Evolutionary conservation across 306 rosid genomes (phyloP).

Genomic region (Quercus suber): DNA sequence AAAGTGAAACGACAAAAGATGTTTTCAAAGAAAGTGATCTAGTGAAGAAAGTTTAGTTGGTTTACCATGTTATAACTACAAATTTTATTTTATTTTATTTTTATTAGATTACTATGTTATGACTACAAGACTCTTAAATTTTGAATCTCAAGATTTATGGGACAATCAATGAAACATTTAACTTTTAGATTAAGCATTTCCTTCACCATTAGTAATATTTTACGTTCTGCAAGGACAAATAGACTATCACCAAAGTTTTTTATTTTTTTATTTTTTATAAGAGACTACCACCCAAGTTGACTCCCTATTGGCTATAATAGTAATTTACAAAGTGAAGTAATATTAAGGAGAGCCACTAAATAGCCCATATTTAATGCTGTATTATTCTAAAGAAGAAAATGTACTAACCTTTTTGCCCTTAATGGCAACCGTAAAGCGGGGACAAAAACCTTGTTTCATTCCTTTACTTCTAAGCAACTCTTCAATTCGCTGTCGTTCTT

Average conservation of each 20-base stretch:
- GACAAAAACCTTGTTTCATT: slow-evolving; percentile 50
- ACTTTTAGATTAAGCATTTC: neutral
- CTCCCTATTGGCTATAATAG: neutral
- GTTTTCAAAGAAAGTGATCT: neutral
- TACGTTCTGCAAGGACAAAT: neutral
- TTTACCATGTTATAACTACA: neutral
- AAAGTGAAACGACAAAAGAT: neutral
- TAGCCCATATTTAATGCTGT: neutral
- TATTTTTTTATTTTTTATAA: too few species aligned
- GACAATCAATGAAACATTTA: neutral
- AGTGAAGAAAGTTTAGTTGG: neutral
- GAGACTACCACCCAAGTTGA: neutral
- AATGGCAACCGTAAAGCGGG: slow-evolving; percentile 59
- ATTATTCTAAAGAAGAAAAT: neutral
- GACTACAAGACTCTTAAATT: neutral
- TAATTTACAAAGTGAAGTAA: neutral
- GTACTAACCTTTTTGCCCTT: slow-evolving; percentile 74
- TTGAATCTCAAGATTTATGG: neutral
- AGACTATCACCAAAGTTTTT: neutral
- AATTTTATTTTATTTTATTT: too few species aligned
- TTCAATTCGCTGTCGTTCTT: slow-evolving; percentile 52
- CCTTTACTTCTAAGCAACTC: slow-evolving; percentile 55
- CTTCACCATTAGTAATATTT: neutral
- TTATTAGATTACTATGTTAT: neutral
- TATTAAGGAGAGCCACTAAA: neutral